Evolutionary conservation across 1,284 basidiomycete species (phyloP).

Genomic region (Apiotrichum laibachii): DNA sequence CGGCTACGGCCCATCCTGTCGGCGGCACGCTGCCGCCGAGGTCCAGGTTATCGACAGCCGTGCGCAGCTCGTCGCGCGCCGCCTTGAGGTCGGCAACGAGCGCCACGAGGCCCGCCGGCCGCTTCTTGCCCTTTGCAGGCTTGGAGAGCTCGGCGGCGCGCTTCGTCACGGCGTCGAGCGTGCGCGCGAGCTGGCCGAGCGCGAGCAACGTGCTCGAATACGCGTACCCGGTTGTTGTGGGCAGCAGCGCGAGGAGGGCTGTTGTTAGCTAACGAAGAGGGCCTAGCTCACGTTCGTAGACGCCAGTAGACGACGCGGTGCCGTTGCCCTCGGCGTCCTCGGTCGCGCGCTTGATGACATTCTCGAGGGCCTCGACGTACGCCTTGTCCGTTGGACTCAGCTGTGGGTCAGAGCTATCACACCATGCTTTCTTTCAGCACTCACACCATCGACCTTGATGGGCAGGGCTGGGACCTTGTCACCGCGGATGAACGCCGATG

Average conservation of each 20-base stretch:
- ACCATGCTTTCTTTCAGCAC: neutral
- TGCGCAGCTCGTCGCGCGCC: conserved; percentile 8
- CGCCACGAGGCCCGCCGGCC: conserved; percentile 11
- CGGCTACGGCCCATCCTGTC: neutral
- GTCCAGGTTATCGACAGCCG: neutral
- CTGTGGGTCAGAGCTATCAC: neutral
- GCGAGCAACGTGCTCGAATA: conserved; percentile 1
- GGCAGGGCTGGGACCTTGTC: neutral
- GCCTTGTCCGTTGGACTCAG: conserved; percentile 5
- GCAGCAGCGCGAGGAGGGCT: neutral
- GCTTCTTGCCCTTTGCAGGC: conserved; percentile 30
- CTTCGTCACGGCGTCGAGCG: conserved; percentile 15
- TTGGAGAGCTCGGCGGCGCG: conserved; percentile 17
- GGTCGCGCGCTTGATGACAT: conserved; percentile 5
- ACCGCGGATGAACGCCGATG: conserved; percentile 6
- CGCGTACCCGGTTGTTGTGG: neutral
- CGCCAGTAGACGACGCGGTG: neutral
- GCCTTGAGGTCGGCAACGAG: conserved; percentile 8
- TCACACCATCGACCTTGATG: neutral
- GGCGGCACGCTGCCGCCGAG: neutral
- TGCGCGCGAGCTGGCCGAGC: conserved; percentile 9
- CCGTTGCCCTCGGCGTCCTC: neutral
- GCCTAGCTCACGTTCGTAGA: conserved; percentile 1
- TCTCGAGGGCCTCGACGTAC: conserved; percentile 5
- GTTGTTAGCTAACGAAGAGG: neutral